Base-by-base conservation (phyloP, 257 asterid species). In the Haberlea rhodopensis region DNA sequence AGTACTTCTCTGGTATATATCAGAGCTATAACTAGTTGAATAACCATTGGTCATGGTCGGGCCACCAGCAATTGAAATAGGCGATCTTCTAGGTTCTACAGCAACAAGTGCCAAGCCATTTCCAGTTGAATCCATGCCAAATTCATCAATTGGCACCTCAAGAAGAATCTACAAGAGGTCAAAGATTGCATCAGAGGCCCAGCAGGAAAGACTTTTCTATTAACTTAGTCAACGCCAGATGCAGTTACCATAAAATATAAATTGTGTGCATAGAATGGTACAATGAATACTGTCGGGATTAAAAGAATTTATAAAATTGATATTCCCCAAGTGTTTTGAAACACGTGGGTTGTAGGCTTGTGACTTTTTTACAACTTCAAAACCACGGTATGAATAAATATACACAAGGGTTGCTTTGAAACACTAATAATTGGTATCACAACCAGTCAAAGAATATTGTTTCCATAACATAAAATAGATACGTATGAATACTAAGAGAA, bases 11-110 rank as follows among this genome's bases (percentile, higher is more conserved):
- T 74, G 85, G 75, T 80, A 68, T 5, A 70, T 5, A 46, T 43
- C 81, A 77, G 96, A 74, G 76, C 73, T 79, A 71, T 78, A 73
- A 65, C 86, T 76, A 67, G 74, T 53, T 55, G 95, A 80, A 72
- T 80, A 45, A 23, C 97, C 97, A 81, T 90, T 90, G 29, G 96
- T 85, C 79, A 84, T 73, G 57, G 94, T 57, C 53, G 97, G 97
- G 65, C 94, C 97, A 73, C 97, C 99, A 63, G 96, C 95, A 75
- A 87, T 85, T 59, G 99, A 82, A 26, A 84, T 77, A 53, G 87
- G 63, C 55, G 95, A 82, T 77, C 96, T 84, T 65, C 60, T 20
- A 52, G 96, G 95, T 71, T 94, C 99, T 26, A 84, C 84, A 4
- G 97, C 81, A 58, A 94, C 95, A 75, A 90, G 59, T 11, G 96